Evolutionary conservation across 1,284 basidiomycete species (phyloP).

Genomic region (Heterobasidion annosum): DNA sequence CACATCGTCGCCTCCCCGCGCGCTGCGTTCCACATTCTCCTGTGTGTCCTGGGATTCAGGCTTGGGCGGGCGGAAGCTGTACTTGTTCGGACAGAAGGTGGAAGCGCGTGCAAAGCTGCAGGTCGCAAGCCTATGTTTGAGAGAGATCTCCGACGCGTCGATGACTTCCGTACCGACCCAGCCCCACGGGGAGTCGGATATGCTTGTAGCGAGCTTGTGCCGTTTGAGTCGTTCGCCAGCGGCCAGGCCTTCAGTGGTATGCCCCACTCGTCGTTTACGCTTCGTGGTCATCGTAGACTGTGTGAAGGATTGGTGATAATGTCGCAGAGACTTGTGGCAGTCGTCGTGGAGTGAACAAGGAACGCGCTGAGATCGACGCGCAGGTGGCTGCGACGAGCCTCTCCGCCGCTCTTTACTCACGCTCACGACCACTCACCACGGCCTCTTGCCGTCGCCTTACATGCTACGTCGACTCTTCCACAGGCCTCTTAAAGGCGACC

Average conservation of each 20-base stretch:
- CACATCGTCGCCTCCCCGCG: slow-evolving; percentile 40
- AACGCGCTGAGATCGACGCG: too few relatives aligned
- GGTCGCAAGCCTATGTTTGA: slow-evolving; percentile 52
- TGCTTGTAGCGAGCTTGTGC: slow-evolving; percentile 32
- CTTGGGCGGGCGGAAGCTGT: slow-evolving; percentile 18
- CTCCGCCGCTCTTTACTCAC: too few relatives aligned
- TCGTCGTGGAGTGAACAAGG: too few relatives aligned
- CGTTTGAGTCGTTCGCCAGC: slow-evolving; percentile 56
- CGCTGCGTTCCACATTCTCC: slow-evolving; percentile 24
- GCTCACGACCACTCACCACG: neutral
- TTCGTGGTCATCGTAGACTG: slow-evolving; percentile 45
- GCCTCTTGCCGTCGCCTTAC: neutral
- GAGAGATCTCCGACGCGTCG: slow-evolving; percentile 47
- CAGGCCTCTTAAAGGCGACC: neutral
- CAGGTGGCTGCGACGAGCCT: too few relatives aligned
- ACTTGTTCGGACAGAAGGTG: slow-evolving; percentile 49
- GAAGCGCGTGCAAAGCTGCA: slow-evolving; percentile 52
- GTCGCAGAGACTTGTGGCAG: too few relatives aligned
- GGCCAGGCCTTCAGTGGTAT: slow-evolving; percentile 35
- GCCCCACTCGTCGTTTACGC: slow-evolving; percentile 47
- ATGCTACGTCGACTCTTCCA: neutral
- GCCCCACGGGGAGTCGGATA: slow-evolving; percentile 48
- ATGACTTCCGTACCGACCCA: slow-evolving; percentile 68
- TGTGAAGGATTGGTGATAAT: neutral
- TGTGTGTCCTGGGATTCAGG: slow-evolving; percentile 1